A percentile compares a stretch with the other conserved stretches of the same genome.
Conservation (phyloP, 306 rosid species). For the Vigna mungo region DNA sequence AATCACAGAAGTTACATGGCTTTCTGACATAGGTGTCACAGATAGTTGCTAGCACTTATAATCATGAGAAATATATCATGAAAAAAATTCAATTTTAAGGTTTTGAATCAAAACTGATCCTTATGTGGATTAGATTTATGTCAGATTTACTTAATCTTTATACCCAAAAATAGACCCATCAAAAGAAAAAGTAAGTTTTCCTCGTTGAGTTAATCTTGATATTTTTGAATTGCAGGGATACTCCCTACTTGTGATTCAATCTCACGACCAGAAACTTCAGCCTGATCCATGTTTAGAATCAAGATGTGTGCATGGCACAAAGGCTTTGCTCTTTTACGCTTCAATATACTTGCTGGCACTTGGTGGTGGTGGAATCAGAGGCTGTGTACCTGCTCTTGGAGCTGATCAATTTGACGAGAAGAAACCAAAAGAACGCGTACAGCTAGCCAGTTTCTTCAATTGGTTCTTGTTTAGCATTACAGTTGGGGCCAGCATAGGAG, state of each 20-base stretch:
- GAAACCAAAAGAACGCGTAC: constrained; percentile 49
- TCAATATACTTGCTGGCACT: constrained; percentile 60
- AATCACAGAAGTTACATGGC: too few species aligned
- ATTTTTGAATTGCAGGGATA: constrained; percentile 55
- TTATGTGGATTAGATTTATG: too few species aligned
- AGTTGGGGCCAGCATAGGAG: constrained; percentile 59
- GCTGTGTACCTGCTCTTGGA: constrained; percentile 65
- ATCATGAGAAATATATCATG: too few species aligned
- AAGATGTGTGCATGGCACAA: constrained; percentile 56
- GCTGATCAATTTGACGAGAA: constrained; percentile 63
- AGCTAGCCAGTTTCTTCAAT: constrained; percentile 61
- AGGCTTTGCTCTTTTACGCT: constrained; percentile 53
- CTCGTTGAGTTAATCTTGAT: neutral
- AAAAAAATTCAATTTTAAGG: too few species aligned
- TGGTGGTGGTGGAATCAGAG: constrained; percentile 69
- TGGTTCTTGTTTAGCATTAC: constrained; percentile 62
- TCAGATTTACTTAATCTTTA: too few species aligned
- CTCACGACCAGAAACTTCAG: constrained; percentile 52
- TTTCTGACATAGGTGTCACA: too few species aligned
- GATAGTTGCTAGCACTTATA: too few species aligned
- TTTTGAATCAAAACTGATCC: too few species aligned
- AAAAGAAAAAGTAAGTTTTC: neutral
- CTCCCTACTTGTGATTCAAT: constrained; percentile 55
- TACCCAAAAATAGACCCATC: too few species aligned
- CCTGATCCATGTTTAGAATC: constrained; percentile 53